Base-by-base conservation (phyloP, 805 yeast genomes). In the Saccharomycopsis fermentans region DNA sequence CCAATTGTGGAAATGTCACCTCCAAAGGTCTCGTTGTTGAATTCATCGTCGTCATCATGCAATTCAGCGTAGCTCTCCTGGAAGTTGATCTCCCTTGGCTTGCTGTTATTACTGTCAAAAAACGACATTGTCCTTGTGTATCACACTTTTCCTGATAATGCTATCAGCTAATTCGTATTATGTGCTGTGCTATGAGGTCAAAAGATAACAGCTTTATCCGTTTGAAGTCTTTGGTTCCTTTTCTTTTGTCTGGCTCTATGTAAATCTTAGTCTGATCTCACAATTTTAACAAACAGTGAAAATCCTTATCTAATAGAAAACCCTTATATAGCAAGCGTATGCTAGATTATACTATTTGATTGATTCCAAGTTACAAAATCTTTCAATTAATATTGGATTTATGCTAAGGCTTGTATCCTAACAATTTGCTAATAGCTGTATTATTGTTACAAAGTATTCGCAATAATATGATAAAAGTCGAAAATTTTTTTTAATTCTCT, bases 41-140 rank as follows among this genome's bases (percentile, higher is more conserved):
- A 77, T 40, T 86, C 94, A 68, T 89, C 96, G 54, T 86, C 91
- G 35, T 80, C 85, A 59, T 82, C 87, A 74, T 77, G 63, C 65
- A 85, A 77, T 1, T 92, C 91, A 58, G 83, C 87, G 70, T 87
- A 87, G 19, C 92, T 83, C 36, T 90, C 95, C 66, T 90, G 95
- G 68, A 89, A 90, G 68, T 87, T 90, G 68, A 81, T 76, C 26
- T 43, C 50, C 50, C 50, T 19, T 43, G 50, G 50, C 26, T 43
- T 43, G 29, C 50, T 43, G 17, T 21, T 43, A 65, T 82, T 82
- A 66, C 83, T 81, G 27, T 86, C 87, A 70, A 83, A 83, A 67
- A 83, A 83, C 43, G 89, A 83, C 89, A 83, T 83, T 39, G 55
- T 5, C 26, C 21, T 29, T 19, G n/a, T n/a, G 9, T 29, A 17